A percentile compares a stretch with the other conserved stretches of the same genome.
Evolutionary conservation across 306 rosid genomes (phyloP).

Genomic region (Herpetospermum pedunculosum): DNA sequence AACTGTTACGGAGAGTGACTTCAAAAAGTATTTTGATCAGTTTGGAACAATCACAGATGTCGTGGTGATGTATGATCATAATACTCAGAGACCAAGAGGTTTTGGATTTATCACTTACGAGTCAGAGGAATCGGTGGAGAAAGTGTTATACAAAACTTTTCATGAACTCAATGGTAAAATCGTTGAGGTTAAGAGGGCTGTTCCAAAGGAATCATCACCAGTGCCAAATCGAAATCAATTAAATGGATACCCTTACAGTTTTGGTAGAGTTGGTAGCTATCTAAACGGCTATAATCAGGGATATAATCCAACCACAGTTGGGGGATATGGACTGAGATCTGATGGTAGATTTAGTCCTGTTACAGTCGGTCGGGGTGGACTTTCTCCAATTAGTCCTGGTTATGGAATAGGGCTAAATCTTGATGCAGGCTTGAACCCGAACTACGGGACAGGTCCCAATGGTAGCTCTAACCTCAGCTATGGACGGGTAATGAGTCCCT

Average conservation of each 20-base stretch:
- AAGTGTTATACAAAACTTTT: conserved; percentile 66
- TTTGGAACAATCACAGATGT: conserved; percentile 93
- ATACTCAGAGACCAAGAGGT: conserved; percentile 96
- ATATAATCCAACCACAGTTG: conserved; percentile 50
- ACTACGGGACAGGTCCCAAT: conserved; percentile 60
- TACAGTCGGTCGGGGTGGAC: conserved; percentile 63
- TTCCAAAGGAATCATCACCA: conserved; percentile 91
- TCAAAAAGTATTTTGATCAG: conserved; percentile 83
- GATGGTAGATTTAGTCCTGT: conserved; percentile 75
- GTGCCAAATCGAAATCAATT: conserved; percentile 73
- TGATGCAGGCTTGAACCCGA: conserved; percentile 60
- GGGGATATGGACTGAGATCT: conserved; percentile 52
- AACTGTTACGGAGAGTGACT: conserved; percentile 87
- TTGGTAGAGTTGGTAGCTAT: conserved; percentile 69
- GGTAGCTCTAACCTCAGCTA: conserved; percentile 47
- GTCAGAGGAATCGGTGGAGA: conserved; percentile 93
- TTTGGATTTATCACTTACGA: conserved; percentile 93
- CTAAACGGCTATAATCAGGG: conserved; percentile 32
- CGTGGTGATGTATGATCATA: conserved; percentile 97
- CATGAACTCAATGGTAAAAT: conserved; percentile 93
- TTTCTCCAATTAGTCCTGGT: conserved; percentile 67
- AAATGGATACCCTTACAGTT: conserved; percentile 43
- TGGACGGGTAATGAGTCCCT: conserved; percentile 68
- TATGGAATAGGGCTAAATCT: conserved; percentile 73
- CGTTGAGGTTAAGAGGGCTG: conserved; percentile 99